These are phyloP conservation scores for Fusarium irregulare DNA, from an alignment of 2,329 filamentous ascomycete genomes.

Conservation along the genomic window DNA sequence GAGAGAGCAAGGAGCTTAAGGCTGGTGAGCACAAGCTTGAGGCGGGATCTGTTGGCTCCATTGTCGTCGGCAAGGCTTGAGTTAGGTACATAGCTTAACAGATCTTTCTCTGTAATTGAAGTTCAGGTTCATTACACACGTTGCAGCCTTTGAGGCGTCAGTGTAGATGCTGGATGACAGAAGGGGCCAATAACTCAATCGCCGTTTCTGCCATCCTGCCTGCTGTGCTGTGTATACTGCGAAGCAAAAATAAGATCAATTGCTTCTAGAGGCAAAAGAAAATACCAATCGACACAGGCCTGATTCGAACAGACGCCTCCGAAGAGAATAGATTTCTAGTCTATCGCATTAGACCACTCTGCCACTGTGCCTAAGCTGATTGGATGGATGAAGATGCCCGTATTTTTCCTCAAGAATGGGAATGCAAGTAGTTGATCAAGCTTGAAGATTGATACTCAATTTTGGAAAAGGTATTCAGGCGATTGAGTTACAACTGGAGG, in stretches of 20 bases:
- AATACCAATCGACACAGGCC: conserved; percentile 25
- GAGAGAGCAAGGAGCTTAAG: neutral
- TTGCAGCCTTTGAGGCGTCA: too few species aligned
- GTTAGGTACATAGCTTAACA: fast-evolving
- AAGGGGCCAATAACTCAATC: too few species aligned
- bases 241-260: neutral
- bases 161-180: too few species aligned
- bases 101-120: neutral
- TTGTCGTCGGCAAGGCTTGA: neutral
- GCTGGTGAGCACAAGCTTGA: neutral
- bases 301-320: conserved; percentile 34
- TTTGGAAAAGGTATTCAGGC: too few species aligned
- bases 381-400: neutral
- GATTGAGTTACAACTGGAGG: too few species aligned
- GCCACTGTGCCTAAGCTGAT: conserved; percentile 27
- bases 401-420: fast-evolving
- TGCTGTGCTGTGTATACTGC: too few species aligned
- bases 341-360: conserved; percentile 34
- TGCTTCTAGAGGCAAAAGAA: neutral
- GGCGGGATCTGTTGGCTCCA: neutral
- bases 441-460: too few species aligned
- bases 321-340: conserved; percentile 34
- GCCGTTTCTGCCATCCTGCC: too few species aligned
- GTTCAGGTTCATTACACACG: too few species aligned
- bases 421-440: too few species aligned